A percentile compares a stretch with the other conserved stretches of the same genome.
Evolutionary conservation across 345 rosid genomes (phyloP).

Genomic region (Gossypium herbaceum): DNA sequence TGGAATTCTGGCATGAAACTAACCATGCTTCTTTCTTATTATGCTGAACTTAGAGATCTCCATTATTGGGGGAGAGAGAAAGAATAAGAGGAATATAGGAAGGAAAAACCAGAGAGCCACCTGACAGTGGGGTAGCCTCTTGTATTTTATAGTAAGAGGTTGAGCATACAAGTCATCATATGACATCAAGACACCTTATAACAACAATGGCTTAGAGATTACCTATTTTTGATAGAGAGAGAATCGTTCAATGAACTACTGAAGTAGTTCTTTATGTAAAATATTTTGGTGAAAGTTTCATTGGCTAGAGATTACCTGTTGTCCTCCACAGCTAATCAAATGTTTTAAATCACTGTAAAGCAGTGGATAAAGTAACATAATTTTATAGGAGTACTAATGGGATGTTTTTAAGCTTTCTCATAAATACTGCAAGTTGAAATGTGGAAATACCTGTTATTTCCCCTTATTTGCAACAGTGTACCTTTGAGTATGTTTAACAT

Average conservation of each 20-base stretch:
- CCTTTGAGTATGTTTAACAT: slow-evolving; percentile 7
- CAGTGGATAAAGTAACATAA: not conserved
- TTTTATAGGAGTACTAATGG: not conserved
- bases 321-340: not conserved
- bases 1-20: not conserved
- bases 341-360: not conserved
- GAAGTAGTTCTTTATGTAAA: not conserved
- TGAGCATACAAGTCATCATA: not conserved
- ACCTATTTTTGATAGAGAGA: not conserved
- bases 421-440: not conserved
- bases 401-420: not conserved
- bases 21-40: not conserved
- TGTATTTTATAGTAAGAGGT: not conserved
- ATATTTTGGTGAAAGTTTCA: not conserved
- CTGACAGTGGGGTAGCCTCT: not conserved
- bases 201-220: not conserved
- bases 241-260: not conserved
- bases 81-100: not conserved
- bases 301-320: not conserved
- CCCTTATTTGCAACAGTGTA: not conserved
- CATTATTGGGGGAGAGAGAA: not conserved
- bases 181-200: not conserved
- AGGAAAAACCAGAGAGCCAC: not conserved
- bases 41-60: not conserved
- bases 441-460: not conserved